phyloP scores from a whole-genome alignment of 495 filamentous ascomycete species.

The Podospora anserina region DNA sequence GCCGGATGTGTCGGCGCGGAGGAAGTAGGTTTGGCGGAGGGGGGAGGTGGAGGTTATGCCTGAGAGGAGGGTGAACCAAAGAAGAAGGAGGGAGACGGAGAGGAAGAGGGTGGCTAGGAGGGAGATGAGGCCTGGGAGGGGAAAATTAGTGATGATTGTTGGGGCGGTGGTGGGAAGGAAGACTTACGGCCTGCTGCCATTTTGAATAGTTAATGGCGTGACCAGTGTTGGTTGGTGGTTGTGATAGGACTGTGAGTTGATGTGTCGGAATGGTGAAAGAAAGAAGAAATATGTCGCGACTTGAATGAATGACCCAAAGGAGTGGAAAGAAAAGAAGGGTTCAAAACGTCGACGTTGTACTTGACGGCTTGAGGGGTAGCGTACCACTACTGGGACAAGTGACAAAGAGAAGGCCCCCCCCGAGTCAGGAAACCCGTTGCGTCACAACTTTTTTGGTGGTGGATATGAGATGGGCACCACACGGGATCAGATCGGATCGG shows the following conservation, averaged over 20 bases:
- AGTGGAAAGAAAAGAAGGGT: neutral
- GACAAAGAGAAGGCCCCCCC: neutral
- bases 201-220: neutral
- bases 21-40: slow-evolving; percentile 74
- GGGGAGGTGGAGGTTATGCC: slow-evolving; percentile 60
- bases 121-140: slow-evolving; percentile 30
- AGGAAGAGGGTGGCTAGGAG: slow-evolving; percentile 68
- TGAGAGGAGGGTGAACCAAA: slow-evolving; percentile 76
- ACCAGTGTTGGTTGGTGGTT: neutral
- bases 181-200: slow-evolving; percentile 16
- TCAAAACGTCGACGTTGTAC: neutral
- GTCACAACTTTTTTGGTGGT: neutral
- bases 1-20: slow-evolving; percentile 62
- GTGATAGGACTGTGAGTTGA: neutral
- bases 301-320: neutral
- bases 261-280: neutral
- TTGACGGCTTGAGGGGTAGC: neutral
- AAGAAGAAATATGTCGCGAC: no score
- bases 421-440: neutral
- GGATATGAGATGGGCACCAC: neutral
- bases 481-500: neutral
- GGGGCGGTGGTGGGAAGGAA: neutral
- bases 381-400: neutral
- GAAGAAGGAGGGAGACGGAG: slow-evolving; percentile 67
- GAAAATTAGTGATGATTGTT: slow-evolving; percentile 9